These are phyloP conservation scores for Lotus japonicus DNA, from an alignment of 306 rosid genomes.

Conservation along the genomic window DNA sequence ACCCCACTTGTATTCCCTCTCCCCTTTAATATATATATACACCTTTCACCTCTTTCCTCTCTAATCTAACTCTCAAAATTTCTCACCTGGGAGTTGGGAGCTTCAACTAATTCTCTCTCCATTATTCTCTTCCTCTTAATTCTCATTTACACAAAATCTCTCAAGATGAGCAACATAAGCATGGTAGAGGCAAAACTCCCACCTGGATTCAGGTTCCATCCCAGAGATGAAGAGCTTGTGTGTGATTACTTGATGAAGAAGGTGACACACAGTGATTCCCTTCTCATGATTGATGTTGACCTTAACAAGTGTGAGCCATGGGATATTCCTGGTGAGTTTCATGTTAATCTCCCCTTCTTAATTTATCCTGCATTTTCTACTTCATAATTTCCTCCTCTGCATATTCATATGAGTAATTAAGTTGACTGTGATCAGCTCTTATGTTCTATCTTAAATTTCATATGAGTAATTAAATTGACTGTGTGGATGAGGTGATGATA, in stretches of 20 bases:
- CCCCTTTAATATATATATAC: constrained; percentile 35
- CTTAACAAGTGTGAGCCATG: constrained; percentile 96
- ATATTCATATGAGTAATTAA: too few species aligned
- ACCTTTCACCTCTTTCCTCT: constrained; percentile 18
- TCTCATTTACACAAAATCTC: background rate
- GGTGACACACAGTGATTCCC: constrained; percentile 37
- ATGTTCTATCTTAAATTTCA: too few species aligned
- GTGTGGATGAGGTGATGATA: constrained; percentile 30
- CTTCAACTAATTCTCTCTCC: background rate
- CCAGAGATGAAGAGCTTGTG: constrained; percentile 87
- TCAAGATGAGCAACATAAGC: constrained; percentile 65
- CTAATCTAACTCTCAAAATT: background rate
- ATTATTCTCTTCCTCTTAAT: background rate
- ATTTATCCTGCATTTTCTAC: constrained; percentile 8
- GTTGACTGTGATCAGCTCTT: too few species aligned
- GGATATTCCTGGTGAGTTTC: constrained; percentile 83
- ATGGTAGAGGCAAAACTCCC: constrained; percentile 80
- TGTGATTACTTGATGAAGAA: constrained; percentile 83
- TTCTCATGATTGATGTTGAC: constrained; percentile 81
- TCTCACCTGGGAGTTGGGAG: background rate
- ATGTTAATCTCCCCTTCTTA: background rate
- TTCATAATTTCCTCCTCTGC: background rate
- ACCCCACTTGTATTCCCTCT: too few species aligned
- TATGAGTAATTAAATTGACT: too few species aligned
- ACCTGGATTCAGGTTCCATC: constrained; percentile 94